Evolutionary conservation across 2,329 filamentous ascomycete genomes (phyloP).

Genomic region (Verticillium tricorpus): DNA sequence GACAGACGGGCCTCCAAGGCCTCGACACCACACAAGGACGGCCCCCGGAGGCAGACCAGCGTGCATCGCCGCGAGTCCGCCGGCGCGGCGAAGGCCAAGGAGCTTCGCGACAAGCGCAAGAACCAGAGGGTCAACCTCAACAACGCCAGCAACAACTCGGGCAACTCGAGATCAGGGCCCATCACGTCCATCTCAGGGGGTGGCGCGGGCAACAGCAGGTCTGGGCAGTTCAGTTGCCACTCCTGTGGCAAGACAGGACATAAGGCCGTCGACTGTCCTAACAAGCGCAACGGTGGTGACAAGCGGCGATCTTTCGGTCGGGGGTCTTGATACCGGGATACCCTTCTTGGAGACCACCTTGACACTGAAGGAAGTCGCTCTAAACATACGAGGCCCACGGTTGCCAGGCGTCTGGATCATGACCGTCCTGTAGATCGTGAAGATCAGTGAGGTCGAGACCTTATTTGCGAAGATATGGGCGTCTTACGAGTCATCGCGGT

Average conservation of each 20-base stretch:
- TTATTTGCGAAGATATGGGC: background rate
- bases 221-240: slow-evolving; percentile 45
- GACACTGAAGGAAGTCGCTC: background rate
- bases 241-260: slow-evolving; percentile 60
- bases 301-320: background rate
- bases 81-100: slow-evolving; percentile 40
- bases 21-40: slow-evolving; percentile 7
- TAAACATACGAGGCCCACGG: background rate
- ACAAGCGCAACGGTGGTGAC: slow-evolving; percentile 7
- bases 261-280: slow-evolving; percentile 51
- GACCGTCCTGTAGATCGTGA: background rate
- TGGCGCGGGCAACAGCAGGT: background rate
- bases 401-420: background rate
- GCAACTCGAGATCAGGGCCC: slow-evolving; percentile 3
- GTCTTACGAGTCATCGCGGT: background rate
- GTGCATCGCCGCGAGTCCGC: slow-evolving; percentile 24
- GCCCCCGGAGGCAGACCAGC: slow-evolving; percentile 20
- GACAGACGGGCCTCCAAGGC: slow-evolving; percentile 6
- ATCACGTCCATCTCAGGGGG: background rate
- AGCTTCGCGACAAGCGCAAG: slow-evolving; percentile 54
- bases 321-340: background rate
- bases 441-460: background rate
- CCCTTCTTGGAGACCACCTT: background rate
- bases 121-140: slow-evolving; percentile 66
- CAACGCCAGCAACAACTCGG: slow-evolving; percentile 56